These are phyloP conservation scores for Septoria linicola DNA, from an alignment of 2,329 filamentous ascomycete species.

Conservation along the genomic window DNA sequence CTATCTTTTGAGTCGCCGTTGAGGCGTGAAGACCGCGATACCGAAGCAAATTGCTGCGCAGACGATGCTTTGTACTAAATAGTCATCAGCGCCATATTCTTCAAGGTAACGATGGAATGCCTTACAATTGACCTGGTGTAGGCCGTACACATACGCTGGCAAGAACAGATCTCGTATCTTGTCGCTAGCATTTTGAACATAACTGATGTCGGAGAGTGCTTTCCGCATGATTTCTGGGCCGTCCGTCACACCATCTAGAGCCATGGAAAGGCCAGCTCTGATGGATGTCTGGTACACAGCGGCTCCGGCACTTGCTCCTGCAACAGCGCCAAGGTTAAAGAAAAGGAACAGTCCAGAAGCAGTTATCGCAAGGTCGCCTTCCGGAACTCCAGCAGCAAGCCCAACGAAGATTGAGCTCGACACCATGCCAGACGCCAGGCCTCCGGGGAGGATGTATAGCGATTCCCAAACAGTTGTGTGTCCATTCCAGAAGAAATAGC, in stretches of 20 bases:
- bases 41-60: slow-evolving; percentile 14
- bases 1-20: slow-evolving; percentile 4
- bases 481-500: slow-evolving; percentile 60
- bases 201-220: slow-evolving; percentile 43
- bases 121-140: slow-evolving; percentile 33
- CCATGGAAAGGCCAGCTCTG: slow-evolving; percentile 33
- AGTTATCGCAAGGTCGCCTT: slow-evolving; percentile 51
- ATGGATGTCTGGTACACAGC: slow-evolving; percentile 42
- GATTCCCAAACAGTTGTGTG: slow-evolving; percentile 52
- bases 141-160: slow-evolving; percentile 30
- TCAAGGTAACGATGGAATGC: background rate
- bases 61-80: slow-evolving; percentile 16
- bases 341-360: slow-evolving; percentile 50
- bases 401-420: slow-evolving; percentile 51
- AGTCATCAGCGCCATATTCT: background rate
- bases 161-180: slow-evolving; percentile 26
- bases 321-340: slow-evolving; percentile 45
- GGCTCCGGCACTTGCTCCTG: slow-evolving; percentile 42
- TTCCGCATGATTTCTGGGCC: slow-evolving; percentile 42
- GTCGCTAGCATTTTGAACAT: slow-evolving; percentile 35
- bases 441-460: slow-evolving; percentile 45
- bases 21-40: slow-evolving; percentile 11
- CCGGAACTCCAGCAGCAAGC: slow-evolving; percentile 49
- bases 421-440: slow-evolving; percentile 53
- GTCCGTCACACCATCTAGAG: slow-evolving; percentile 36